phyloP scores from a whole-genome alignment of 2,329 filamentous ascomycete species.

The Bisporella sp. region DNA sequence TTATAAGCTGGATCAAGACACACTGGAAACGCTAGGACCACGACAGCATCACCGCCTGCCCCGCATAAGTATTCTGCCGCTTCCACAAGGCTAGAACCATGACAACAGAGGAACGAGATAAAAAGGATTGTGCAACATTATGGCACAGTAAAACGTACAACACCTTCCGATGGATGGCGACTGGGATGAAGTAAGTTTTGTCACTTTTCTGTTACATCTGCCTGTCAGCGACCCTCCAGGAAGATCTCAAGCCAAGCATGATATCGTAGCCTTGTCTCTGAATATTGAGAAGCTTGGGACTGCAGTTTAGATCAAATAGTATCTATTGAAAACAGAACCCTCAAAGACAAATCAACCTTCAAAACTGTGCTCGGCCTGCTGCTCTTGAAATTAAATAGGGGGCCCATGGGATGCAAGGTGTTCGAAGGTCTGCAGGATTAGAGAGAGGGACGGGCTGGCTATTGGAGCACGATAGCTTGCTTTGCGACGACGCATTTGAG shows the following conservation, averaged over 20 bases:
- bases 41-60: no score
- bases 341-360: neutral
- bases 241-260: neutral
- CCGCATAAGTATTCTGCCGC: no score
- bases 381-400: slow-evolving; percentile 9
- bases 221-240: neutral
- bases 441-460: no score
- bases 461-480: neutral
- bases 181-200: slow-evolving; percentile 55
- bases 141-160: neutral
- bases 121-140: no score
- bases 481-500: neutral
- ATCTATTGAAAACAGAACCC: neutral
- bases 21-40: no score
- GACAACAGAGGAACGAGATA: no score
- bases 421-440: neutral
- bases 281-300: neutral
- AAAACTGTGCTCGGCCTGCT: neutral
- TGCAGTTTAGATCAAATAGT: neutral
- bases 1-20: no score
- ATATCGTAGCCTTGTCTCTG: neutral
- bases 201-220: slow-evolving; percentile 6
- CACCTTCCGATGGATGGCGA: slow-evolving; percentile 50
- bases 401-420: slow-evolving; percentile 1
- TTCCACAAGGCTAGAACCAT: no score